These are phyloP conservation scores for Dentipellis fragilis DNA, from an alignment of 768 basidiomycete genomes.

Conservation along the genomic window DNA sequence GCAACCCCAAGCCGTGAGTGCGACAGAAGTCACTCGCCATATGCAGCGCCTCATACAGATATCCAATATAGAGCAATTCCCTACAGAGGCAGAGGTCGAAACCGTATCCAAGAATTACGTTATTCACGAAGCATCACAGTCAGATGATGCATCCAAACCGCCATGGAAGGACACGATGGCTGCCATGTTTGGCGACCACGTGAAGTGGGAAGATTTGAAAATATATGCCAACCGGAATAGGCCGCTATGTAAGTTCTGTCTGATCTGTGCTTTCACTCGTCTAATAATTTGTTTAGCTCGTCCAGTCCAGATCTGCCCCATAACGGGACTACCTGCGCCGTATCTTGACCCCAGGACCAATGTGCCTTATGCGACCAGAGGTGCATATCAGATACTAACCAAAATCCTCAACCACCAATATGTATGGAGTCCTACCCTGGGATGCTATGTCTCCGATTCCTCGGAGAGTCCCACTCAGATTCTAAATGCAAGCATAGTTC, in stretches of 20 bases:
- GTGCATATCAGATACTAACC: constrained; percentile 57
- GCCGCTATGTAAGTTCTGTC: constrained; percentile 37
- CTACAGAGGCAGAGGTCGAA: background rate
- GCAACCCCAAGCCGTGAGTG: too few relatives aligned
- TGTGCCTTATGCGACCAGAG: constrained; percentile 65
- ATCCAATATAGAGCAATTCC: too few relatives aligned
- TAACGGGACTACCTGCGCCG: constrained; percentile 68
- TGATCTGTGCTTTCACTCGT: constrained; percentile 8
- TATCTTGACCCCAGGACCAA: constrained; percentile 77
- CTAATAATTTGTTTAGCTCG: constrained; percentile 36
- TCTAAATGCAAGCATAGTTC: too few relatives aligned
- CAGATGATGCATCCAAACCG: constrained; percentile 37
- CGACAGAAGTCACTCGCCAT: background rate
- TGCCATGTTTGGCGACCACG: constrained; percentile 79
- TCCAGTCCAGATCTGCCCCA: constrained; percentile 53
- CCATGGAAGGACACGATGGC: constrained; percentile 66
- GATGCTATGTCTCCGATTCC: constrained; percentile 29
- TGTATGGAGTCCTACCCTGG: constrained; percentile 44
- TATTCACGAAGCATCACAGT: constrained; percentile 50
- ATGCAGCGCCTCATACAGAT: background rate
- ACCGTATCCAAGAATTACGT: constrained; percentile 61
- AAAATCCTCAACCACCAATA: constrained; percentile 56
- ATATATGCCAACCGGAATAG: constrained; percentile 58
- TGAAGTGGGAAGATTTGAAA: constrained; percentile 66
- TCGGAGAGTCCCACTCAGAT: too few relatives aligned